Conservation (phyloP, 345 rosid genomes). For the Salix purpurea region DNA sequence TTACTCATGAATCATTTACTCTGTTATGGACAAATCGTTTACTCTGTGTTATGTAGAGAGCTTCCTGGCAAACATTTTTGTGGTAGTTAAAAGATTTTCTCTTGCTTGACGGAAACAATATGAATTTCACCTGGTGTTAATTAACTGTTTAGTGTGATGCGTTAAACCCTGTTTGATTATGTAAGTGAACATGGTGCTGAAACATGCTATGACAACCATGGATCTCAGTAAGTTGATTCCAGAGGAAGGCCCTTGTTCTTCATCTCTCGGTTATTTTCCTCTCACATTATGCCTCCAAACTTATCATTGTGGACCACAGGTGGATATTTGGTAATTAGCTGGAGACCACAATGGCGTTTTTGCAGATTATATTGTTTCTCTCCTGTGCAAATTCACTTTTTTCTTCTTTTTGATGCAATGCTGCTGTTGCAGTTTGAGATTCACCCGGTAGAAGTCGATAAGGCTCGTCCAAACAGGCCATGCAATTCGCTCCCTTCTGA, state of each 20-base stretch:
- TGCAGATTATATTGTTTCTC: background rate
- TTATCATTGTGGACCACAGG: background rate
- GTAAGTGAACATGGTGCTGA: background rate
- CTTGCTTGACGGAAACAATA: background rate
- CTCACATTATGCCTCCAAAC: background rate
- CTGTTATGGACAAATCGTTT: background rate
- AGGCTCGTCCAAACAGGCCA: slow-evolving; percentile 65
- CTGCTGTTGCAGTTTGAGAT: slow-evolving; percentile 56
- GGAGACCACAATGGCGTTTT: background rate
- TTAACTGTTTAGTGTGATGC: background rate
- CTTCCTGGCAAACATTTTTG: background rate
- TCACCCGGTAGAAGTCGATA: slow-evolving; percentile 38
- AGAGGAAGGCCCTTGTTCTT: background rate
- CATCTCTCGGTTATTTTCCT: no score
- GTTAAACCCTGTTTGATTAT: background rate
- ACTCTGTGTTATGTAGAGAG: background rate
- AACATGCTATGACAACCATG: background rate
- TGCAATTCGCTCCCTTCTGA: slow-evolving; percentile 44
- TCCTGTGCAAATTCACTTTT: background rate
- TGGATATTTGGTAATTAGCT: background rate
- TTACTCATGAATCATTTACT: background rate
- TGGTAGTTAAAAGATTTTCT: background rate
- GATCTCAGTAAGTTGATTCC: background rate
- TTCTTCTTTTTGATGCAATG: background rate
- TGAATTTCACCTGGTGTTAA: background rate